Evolutionary conservation across 2,329 filamentous ascomycete species (phyloP), one percentile per base, ranked within the genome.

Genomic region (Whalleya microplaca): DNA sequence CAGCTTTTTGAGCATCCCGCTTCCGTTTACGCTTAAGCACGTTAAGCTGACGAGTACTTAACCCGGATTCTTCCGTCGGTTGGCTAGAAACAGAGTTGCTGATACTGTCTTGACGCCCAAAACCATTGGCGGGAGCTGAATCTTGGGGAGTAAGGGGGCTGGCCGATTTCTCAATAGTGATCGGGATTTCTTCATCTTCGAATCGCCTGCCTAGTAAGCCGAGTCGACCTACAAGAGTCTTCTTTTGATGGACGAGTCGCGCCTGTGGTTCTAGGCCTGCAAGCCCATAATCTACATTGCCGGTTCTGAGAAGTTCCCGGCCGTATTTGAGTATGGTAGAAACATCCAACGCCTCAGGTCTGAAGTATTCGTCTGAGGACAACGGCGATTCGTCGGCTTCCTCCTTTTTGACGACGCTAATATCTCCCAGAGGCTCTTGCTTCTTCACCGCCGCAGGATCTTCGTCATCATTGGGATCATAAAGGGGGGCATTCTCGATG

Each of bases 1-100:
- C 91, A 50, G 94, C 91, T 68, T 92, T 89, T 72, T 95, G 92
- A 2, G 92, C 88, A 66, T 96, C 91, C 66, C 89, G 86, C 75
- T 98, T 99, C 43, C 92, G 87, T 72, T 98, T 97, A 43, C 95
- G 86, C 74, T 98, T 98, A 9, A 99, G 78, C 50, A 95, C 91
- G 69, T 99, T 99, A 19, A 97, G 84, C 69, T 99, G 95, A 42
- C 95, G 86, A 58, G 95, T 94, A 76, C 95, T 98, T 49, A 99
- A 80, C 2, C 87, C 87, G 3, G 83, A 75, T 67, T 92, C 90
- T 61, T 91, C 90, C 2, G 79, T 51, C 43, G 75, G 65, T 54
- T 77, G 78, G 20, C 70, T 69, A 21, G 79, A 74, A 23, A 69
- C 70, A 45, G 72, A 59, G 43, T 56, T 63, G 23, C 59, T 51